Percentiles rank a stretch among this genome's conserved stretches.
phyloP scores from a whole-genome alignment of 2,329 filamentous ascomycete species.

The Penicillium freii region DNA sequence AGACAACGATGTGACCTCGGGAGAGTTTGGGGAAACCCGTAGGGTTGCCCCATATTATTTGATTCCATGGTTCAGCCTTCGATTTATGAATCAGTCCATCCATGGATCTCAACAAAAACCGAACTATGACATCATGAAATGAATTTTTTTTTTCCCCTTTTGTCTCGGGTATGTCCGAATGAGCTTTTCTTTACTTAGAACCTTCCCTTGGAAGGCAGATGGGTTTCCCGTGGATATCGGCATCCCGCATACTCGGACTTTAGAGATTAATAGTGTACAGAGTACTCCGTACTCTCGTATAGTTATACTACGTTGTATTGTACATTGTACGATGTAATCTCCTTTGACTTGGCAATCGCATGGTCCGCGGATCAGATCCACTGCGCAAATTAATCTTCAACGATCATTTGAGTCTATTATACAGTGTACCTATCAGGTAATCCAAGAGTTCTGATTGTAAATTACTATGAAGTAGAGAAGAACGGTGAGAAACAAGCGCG shows the following conservation, averaged over 20 bases:
- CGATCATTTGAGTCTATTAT: not conserved
- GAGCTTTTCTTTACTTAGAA: not conserved
- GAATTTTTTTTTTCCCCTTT: not conserved
- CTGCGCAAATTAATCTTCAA: constrained; percentile 7
- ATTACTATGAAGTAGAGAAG: not conserved
- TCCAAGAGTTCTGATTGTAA: not conserved
- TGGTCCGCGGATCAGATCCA: constrained; percentile 17
- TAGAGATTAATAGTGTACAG: not conserved
- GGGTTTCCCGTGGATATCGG: not conserved
- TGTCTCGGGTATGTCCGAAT: not conserved
- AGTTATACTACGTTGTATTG: not conserved
- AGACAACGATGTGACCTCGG: not conserved
- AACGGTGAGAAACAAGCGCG: constrained; percentile 1
- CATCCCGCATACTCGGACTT: not conserved
- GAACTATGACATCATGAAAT: not conserved
- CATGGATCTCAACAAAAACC: not conserved
- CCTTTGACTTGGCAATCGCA: constrained; percentile 11
- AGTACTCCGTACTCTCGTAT: no score
- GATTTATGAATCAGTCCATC: no score
- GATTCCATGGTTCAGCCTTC: not conserved
- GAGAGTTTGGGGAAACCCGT: not conserved
- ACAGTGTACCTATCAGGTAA: not conserved
- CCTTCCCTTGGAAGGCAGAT: not conserved
- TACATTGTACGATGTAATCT: not conserved
- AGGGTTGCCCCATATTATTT: not conserved